Percentiles rank a stretch among this genome's conserved stretches.
Evolutionary conservation across 108 stramenopile species (phyloP).

Genomic region (Chaetoceros muelleri): DNA sequence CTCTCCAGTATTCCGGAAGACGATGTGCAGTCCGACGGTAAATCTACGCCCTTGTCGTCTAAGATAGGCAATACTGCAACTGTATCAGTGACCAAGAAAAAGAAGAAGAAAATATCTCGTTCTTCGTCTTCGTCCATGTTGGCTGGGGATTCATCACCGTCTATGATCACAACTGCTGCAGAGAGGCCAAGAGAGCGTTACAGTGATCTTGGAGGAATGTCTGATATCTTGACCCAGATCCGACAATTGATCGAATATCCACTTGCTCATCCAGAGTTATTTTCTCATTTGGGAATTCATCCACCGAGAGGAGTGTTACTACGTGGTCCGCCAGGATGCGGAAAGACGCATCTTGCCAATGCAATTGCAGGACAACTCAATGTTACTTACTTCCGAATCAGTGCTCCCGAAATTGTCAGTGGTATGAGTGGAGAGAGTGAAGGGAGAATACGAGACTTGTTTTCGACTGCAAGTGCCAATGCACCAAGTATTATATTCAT

Average conservation of each 20-base stretch:
- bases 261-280: slow-evolving; percentile 93
- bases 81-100: slow-evolving; percentile 4
- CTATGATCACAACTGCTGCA: slow-evolving; percentile 27
- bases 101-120: slow-evolving; percentile 20
- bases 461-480: slow-evolving; percentile 80
- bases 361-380: slow-evolving; percentile 53
- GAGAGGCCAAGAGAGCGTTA: slow-evolving; percentile 79
- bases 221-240: slow-evolving; percentile 49
- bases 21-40: neutral
- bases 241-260: slow-evolving; percentile 90
- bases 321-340: slow-evolving; percentile 96
- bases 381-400: slow-evolving; percentile 66
- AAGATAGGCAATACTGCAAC: slow-evolving; percentile 1
- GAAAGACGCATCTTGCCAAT: slow-evolving; percentile 93
- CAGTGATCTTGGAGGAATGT: slow-evolving; percentile 73
- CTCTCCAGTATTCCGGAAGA: neutral
- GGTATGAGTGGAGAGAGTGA: slow-evolving; percentile 95
- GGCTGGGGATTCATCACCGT: slow-evolving; percentile 1
- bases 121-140: slow-evolving; percentile 7
- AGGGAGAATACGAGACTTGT: slow-evolving; percentile 81
- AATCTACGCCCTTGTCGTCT: neutral
- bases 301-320: slow-evolving; percentile 97
- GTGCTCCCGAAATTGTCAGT: slow-evolving; percentile 94
- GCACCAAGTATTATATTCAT: slow-evolving; percentile 96
- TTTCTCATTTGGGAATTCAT: slow-evolving; percentile 90